Percentiles rank a stretch among this genome's conserved stretches.
phyloP scores from a whole-genome alignment of 345 rosid genomes.

The Arabidopsis arenosa region DNA sequence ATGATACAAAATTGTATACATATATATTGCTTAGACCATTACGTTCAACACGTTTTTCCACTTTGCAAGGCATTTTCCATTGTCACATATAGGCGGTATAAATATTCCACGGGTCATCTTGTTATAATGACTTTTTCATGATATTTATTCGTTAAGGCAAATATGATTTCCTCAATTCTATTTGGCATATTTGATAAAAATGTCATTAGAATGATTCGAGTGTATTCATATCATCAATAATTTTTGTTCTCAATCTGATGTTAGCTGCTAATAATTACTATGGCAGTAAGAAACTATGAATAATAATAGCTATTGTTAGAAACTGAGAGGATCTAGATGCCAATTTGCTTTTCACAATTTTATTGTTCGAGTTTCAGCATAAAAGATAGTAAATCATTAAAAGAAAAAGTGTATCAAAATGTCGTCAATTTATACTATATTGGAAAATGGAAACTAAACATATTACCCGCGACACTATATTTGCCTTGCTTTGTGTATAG shows the following conservation, averaged over 20 bases:
- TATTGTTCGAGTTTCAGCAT: not conserved
- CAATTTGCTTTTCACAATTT: not conserved
- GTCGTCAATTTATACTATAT: not conserved
- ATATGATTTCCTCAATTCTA: not conserved
- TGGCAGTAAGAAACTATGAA: too few species aligned
- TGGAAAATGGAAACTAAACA: conserved; percentile 19
- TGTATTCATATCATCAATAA: not conserved
- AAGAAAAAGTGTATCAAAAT: not conserved
- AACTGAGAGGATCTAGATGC: not conserved
- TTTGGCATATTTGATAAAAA: not conserved
- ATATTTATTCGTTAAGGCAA: not conserved
- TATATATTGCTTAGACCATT: not conserved
- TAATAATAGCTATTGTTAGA: not conserved
- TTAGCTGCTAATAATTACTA: not conserved
- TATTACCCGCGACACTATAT: not conserved
- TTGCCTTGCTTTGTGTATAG: not conserved
- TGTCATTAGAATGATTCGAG: not conserved
- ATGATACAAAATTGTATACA: not conserved
- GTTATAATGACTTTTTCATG: conserved; percentile 5
- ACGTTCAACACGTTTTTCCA: not conserved
- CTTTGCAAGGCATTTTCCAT: not conserved
- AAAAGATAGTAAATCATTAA: not conserved
- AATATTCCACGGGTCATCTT: not conserved
- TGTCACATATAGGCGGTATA: not conserved
- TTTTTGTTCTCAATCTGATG: not conserved